These are phyloP conservation scores for Xanthoconium separans DNA, from an alignment of 1,284 basidiomycete species.

Conservation along the genomic window DNA sequence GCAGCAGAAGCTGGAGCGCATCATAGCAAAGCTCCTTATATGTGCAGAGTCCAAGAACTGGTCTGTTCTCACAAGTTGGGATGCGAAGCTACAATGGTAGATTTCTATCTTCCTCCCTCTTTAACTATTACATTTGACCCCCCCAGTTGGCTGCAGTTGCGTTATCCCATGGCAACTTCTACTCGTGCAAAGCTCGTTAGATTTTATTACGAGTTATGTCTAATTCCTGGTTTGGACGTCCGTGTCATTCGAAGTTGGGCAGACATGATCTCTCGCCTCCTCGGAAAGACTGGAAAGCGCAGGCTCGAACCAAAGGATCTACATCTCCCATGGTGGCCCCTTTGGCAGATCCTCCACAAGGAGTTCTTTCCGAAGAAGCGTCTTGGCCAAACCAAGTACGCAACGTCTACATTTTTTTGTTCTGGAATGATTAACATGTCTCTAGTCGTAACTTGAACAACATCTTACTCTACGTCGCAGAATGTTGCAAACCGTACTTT, in stretches of 20 bases:
- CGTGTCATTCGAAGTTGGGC: constrained; percentile 58
- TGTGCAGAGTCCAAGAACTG: constrained; percentile 79
- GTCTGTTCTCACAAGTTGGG: constrained; percentile 67
- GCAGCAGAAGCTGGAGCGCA: constrained; percentile 70
- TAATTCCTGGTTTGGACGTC: constrained; percentile 67
- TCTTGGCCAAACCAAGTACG: constrained; percentile 32
- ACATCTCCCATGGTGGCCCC: constrained; percentile 59
- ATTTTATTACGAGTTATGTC: constrained; percentile 87
- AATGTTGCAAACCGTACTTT: constrained; percentile 84
- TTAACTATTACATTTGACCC: constrained; percentile 8
- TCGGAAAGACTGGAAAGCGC: constrained; percentile 41
- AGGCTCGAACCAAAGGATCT: constrained; percentile 57
- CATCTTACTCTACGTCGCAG: constrained; percentile 64
- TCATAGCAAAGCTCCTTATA: constrained; percentile 70
- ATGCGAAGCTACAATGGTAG: constrained; percentile 72
- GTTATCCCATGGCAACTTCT: constrained; percentile 73
- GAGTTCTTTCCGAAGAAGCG: constrained; percentile 63
- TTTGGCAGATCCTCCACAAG: constrained; percentile 59
- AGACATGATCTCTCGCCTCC: constrained; percentile 51
- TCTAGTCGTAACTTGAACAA: constrained; percentile 33
- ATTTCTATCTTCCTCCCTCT: constrained; percentile 14
- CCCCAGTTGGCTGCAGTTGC: constrained; percentile 76
- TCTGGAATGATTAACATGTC: constrained; percentile 10
- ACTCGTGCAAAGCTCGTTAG: constrained; percentile 77
- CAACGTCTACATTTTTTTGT: constrained; percentile 46